Percentiles rank a stretch among this genome's conserved stretches.
These are phyloP conservation scores for Fusarium acutatum DNA, from an alignment of 2,329 filamentous ascomycete genomes.

Conservation along the genomic window DNA sequence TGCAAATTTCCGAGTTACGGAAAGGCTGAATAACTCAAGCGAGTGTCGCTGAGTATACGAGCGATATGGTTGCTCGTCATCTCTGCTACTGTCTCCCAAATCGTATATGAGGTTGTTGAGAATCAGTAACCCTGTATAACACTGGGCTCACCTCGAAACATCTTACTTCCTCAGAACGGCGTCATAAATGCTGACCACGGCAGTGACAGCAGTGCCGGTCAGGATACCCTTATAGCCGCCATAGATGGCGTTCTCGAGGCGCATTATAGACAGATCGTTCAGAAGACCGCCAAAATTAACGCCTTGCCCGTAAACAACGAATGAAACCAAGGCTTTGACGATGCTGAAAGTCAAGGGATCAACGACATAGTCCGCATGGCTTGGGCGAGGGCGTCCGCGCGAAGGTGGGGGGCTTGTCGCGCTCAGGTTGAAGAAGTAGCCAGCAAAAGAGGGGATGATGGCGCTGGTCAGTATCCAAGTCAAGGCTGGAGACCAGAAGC, in stretches of 20 bases:
- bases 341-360: constrained; percentile 94
- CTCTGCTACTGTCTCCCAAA: background rate
- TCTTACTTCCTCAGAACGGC: constrained; percentile 76
- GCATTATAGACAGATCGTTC: constrained; percentile 64
- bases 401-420: constrained; percentile 54
- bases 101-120: background rate
- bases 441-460: constrained; percentile 73
- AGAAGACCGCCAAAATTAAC: constrained; percentile 70
- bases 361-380: constrained; percentile 65
- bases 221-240: constrained; percentile 76
- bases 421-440: constrained; percentile 92
- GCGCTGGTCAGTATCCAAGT: constrained; percentile 80
- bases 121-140: background rate
- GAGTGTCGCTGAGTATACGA: background rate
- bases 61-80: background rate
- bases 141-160: background rate
- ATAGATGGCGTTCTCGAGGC: constrained; percentile 73
- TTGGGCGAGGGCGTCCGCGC: constrained; percentile 54
- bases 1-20: constrained; percentile 18
- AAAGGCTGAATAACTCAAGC: background rate
- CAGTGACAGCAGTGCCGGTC: constrained; percentile 73
- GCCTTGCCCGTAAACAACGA: constrained; percentile 78
- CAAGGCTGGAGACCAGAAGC: constrained; percentile 85
- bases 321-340: constrained; percentile 82
- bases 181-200: constrained; percentile 77